Evolutionary conservation across 495 filamentous ascomycete species (phyloP).

Genomic region (Glutinoglossum americanum): DNA sequence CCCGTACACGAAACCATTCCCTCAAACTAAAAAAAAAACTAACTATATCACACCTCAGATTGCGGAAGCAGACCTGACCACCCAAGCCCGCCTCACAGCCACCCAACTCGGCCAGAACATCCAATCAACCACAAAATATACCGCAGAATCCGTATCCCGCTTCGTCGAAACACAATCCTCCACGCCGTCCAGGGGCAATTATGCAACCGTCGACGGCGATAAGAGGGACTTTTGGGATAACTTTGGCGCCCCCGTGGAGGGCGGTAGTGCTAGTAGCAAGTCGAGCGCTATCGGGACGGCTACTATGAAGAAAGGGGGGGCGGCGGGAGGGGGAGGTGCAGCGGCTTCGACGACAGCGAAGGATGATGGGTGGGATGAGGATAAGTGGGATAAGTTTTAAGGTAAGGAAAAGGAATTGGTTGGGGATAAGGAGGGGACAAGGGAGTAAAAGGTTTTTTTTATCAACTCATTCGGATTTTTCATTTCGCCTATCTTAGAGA

Average conservation of each 20-base stretch:
- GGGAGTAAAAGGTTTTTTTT: not conserved
- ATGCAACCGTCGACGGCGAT: slow-evolving; percentile 27
- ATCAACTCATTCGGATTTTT: too few relatives aligned
- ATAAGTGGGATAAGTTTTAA: slow-evolving; percentile 1
- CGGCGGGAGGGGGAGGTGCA: too few relatives aligned
- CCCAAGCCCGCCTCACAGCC: slow-evolving; percentile 55
- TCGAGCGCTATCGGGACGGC: slow-evolving; percentile 21
- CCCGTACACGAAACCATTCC: not conserved
- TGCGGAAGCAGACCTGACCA: slow-evolving; percentile 69
- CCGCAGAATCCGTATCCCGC: slow-evolving; percentile 52
- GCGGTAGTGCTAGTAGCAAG: slow-evolving; percentile 5
- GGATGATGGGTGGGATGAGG: slow-evolving; percentile 5
- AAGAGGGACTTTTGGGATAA: slow-evolving; percentile 86
- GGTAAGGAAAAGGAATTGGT: not conserved
- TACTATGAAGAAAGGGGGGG: slow-evolving; percentile 13
- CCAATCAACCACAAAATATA: slow-evolving; percentile 43
- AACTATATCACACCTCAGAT: slow-evolving; percentile 33
- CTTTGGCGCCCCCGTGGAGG: slow-evolving; percentile 17
- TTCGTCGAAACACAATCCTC: slow-evolving; percentile 50
- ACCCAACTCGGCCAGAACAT: slow-evolving; percentile 39
- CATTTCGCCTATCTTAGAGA: too few relatives aligned
- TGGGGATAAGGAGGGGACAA: not conserved
- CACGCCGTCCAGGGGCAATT: not conserved
- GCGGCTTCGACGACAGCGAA: not conserved
- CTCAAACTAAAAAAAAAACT: not conserved